Base-by-base conservation (phyloP, 495 filamentous ascomycete genomes). In the Penicillium diatomitis region DNA sequence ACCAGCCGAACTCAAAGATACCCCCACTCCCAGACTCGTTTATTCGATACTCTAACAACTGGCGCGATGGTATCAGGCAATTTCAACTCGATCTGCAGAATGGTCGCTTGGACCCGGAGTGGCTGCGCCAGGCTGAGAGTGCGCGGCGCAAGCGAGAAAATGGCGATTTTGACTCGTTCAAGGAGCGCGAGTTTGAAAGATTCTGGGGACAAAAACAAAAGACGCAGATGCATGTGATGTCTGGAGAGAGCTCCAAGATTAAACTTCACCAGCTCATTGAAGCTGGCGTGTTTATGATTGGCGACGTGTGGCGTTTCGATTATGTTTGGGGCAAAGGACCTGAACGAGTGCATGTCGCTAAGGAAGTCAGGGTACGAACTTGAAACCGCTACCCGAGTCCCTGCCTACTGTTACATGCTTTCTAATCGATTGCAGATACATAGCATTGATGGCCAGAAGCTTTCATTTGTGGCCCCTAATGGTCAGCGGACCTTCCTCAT, bases 121-220 rank as follows among this genome's bases (percentile, higher is more conserved):
- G 87, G 87, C 70, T 83, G 44, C 63, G 54, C 7, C 68, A 84
- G 52, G 87, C 87, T 3, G 75, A 76, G 55, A 54, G 68, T 38
- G 86, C 87, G 5, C 76, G 83, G 58, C 57, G 73, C 46, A 69
- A 80, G 54, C 77, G 87, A 40, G 65, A 68, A n/a, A 62, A 71
- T 2, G 87, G 88, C n/a, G 68, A 76, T 12, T 91, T 85, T 54
- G 81, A 91, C 51, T 65, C 75, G 5, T 86, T 78, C 61, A 82
- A 88, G 58, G 77, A 81, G 42, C 53, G 69, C 4, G 73, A 84
- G 36, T 85, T 81, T 34, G 80, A 88, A 64, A 63, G 76, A 33
- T 83, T 80, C 48, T 95, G 86, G 86, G 82, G 77, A 0, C 76
- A 85, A 47, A 79, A 83, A 45, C 75, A 82, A 60, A 77, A 68